A percentile compares a stretch with the other conserved stretches of the same genome.
phyloP scores from a whole-genome alignment of 2,329 filamentous ascomycete species.

The Aspergillus pseudoglaucus region DNA sequence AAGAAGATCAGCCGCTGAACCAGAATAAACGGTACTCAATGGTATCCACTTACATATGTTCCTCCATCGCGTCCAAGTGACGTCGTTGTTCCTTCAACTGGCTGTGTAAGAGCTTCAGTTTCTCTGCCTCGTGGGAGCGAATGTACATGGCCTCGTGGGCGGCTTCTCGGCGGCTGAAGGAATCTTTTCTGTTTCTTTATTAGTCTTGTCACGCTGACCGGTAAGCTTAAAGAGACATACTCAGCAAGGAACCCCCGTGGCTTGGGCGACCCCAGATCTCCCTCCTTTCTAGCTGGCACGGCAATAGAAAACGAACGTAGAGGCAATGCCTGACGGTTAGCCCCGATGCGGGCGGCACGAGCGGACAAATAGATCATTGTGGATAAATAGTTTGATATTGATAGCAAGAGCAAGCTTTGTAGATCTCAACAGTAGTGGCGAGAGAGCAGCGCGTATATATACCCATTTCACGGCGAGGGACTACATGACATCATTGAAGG shows the following conservation, averaged over 20 bases:
- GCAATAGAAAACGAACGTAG: constrained; percentile 13
- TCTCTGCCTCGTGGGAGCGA: constrained; percentile 15
- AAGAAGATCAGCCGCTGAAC: not conserved
- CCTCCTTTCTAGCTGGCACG: constrained; percentile 14
- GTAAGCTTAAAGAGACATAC: constrained; percentile 10
- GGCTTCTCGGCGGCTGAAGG: constrained; percentile 13
- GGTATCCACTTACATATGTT: constrained; percentile 16
- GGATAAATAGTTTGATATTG: not conserved
- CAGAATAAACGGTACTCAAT: not conserved
- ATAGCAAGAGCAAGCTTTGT: not conserved
- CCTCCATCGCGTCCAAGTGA: constrained; percentile 21
- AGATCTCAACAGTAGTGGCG: not conserved
- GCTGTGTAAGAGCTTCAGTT: constrained; percentile 10
- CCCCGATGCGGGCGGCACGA: constrained; percentile 10
- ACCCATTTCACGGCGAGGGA: not conserved
- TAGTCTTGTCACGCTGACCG: not conserved
- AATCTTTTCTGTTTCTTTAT: constrained; percentile 11
- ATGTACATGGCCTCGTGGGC: constrained; percentile 14
- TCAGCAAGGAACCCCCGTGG: constrained; percentile 19
- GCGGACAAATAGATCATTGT: not conserved
- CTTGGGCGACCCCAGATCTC: constrained; percentile 18
- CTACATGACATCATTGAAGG: not conserved
- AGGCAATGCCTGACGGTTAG: constrained; percentile 1
- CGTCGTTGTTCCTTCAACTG: constrained; percentile 18
- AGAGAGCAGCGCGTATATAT: not conserved